Percentiles rank a stretch among this genome's conserved stretches.
Evolutionary conservation across 2,329 filamentous ascomycete genomes (phyloP).

Genomic region (Trichophyton simii): DNA sequence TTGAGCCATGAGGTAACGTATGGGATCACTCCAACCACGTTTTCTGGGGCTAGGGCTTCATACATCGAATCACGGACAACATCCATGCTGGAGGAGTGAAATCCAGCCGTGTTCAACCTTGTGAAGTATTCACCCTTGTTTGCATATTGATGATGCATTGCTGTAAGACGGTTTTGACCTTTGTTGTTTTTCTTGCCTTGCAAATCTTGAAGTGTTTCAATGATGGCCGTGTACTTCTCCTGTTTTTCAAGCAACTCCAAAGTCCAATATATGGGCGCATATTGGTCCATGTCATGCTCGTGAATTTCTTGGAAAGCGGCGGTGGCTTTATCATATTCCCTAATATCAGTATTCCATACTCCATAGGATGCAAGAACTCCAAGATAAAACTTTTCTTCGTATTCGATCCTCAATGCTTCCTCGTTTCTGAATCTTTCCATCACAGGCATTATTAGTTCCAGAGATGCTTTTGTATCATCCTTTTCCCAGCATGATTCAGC

Average conservation of each 20-base stretch:
- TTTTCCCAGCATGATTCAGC: slow-evolving; percentile 11
- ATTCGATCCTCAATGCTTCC: slow-evolving; percentile 8
- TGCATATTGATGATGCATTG: slow-evolving; percentile 10
- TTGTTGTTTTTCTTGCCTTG: slow-evolving; percentile 5
- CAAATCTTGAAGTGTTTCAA: slow-evolving; percentile 14
- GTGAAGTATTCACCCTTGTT: slow-evolving; percentile 1
- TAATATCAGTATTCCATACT: slow-evolving; percentile 7
- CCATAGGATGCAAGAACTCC: slow-evolving; percentile 7
- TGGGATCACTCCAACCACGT: neutral
- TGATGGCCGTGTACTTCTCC: slow-evolving; percentile 11
- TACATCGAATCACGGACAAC: slow-evolving; percentile 8
- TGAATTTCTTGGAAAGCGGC: slow-evolving; percentile 10
- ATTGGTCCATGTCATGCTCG: slow-evolving; percentile 10
- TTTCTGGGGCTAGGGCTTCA: slow-evolving; percentile 8
- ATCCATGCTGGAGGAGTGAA: slow-evolving; percentile 1
- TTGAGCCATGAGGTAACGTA: slow-evolving; percentile 5
- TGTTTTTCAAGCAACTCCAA: slow-evolving; percentile 6
- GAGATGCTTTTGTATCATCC: slow-evolving; percentile 6
- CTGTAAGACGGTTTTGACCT: slow-evolving; percentile 9
- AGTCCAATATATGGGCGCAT: slow-evolving; percentile 8
- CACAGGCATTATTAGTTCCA: slow-evolving; percentile 8
- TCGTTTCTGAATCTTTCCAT: slow-evolving; percentile 10
- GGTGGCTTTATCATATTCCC: slow-evolving; percentile 8
- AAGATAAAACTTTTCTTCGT: slow-evolving; percentile 8
- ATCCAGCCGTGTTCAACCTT: slow-evolving; percentile 8